Base-by-base conservation (phyloP, 2,329 filamentous ascomycete genomes). In the Microsporum ferrugineum region DNA sequence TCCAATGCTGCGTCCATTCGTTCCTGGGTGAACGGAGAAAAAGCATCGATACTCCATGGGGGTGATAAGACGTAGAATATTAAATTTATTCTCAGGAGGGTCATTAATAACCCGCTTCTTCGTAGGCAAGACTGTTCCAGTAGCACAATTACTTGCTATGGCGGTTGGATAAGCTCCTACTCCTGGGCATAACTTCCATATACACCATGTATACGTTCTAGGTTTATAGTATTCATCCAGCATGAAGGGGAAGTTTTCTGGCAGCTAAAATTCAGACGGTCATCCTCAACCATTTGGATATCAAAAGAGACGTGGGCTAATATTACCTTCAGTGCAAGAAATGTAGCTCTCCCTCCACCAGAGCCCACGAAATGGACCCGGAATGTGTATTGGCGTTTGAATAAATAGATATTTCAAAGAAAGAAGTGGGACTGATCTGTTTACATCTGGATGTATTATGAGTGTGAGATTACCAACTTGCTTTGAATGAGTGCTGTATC, bases 11-110 rank as follows among this genome's bases (percentile, higher is more conserved):
- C 70, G 2, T 58, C 58, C 76, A 79, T 78, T n/a, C 78, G 72
- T n/a, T 73, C 69, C 36, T 71, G 63, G 2, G 68, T 66, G 58
- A 70, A 75, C 0, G 69, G 70, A 10, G 72, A 65, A 63, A 76
- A 73, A 61, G 77, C 73, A 66, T 79, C 76, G 62, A 79, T 78
- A 65, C 79, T 79, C 77, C 76, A 79, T 51, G 75, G 17, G 17
- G 17, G 1, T 75, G 47, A 77, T 60, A 41, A 62, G 8, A 6
- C 39, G 47, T 1, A 62, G 23, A 17, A 38, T 59, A 41, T 56
- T 38, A 56, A 17, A 8, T 33, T 33, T 29, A 5, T 47, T 47
- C 43, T 23, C 23, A 8, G 43, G 43, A 29, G 10, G 43, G 7
- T 27, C 17, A 47, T 47, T 4, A 4, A 47, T 27, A 47, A 47